Evolutionary conservation across 108 stramenopile genomes (phyloP).

Genomic region (Pseudonitzschia pungens): DNA sequence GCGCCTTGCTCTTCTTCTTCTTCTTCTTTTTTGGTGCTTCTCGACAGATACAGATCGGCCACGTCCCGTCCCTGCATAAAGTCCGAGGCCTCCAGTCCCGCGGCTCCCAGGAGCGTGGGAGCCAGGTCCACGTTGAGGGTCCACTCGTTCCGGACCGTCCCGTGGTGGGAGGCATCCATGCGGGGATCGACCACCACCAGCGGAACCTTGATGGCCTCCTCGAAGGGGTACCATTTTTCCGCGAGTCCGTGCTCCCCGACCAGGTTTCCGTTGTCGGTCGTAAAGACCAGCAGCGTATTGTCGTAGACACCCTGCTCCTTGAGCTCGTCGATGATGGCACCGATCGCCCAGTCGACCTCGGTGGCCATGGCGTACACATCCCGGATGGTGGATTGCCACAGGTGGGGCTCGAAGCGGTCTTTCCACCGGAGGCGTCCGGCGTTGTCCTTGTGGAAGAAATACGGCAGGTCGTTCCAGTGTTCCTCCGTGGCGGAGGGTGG

Average conservation of each 20-base stretch:
- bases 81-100: conserved; percentile 45
- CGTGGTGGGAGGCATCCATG: conserved; percentile 48
- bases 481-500: conserved; percentile 42
- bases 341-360: conserved; percentile 73
- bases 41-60: conserved; percentile 56
- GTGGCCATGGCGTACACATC: conserved; percentile 78
- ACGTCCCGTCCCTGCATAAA: conserved; percentile 80
- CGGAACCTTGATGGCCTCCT: conserved; percentile 79
- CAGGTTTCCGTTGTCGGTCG: conserved; percentile 83
- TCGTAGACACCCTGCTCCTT: conserved; percentile 53
- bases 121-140: conserved; percentile 82
- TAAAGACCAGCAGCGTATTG: conserved; percentile 78
- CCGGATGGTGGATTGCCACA: conserved; percentile 55
- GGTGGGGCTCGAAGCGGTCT: conserved; percentile 56
- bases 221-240: conserved; percentile 72
- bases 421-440: conserved; percentile 69
- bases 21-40: too few relatives aligned
- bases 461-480: conserved; percentile 38
- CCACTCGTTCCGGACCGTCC: conserved; percentile 61
- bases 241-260: conserved; percentile 53
- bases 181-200: conserved; percentile 78
- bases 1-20: neutral
- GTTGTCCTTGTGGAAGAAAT: conserved; percentile 45
- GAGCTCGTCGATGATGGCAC: conserved; percentile 65
- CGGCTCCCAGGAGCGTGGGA: conserved; percentile 72